phyloP scores from a whole-genome alignment of 306 rosid species.

The Castanea sativa region DNA sequence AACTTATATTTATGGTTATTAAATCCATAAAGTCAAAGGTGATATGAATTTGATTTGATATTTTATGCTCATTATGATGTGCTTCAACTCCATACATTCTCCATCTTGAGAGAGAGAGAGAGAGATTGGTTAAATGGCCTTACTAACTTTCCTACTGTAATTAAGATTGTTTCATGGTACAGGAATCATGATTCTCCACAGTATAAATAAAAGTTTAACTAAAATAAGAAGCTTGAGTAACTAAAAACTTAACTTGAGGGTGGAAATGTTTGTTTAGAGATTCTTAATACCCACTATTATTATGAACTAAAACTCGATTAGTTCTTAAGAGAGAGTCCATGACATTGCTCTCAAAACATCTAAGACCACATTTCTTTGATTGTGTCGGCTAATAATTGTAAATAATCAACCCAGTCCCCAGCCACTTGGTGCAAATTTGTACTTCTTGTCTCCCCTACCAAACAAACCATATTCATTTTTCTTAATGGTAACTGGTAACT shows the following conservation, averaged over 20 bases:
- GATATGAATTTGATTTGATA: too few species aligned
- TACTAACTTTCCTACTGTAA: too few species aligned
- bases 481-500: neutral
- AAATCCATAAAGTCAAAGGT: too few species aligned
- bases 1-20: neutral
- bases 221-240: too few species aligned
- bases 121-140: too few species aligned
- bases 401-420: constrained; percentile 20
- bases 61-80: too few species aligned
- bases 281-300: neutral
- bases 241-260: neutral
- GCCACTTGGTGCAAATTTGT: constrained; percentile 17
- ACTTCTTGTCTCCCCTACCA: constrained; percentile 18
- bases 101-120: too few species aligned
- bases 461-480: neutral
- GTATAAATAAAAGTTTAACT: too few species aligned
- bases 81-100: too few species aligned
- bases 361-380: constrained; percentile 8
- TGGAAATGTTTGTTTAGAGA: neutral
- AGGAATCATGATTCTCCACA: too few species aligned
- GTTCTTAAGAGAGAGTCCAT: constrained; percentile 13
- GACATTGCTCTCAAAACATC: constrained; percentile 13
- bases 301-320: constrained; percentile 6
- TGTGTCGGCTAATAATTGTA: constrained; percentile 39
- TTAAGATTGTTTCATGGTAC: too few species aligned